Percentiles rank a stretch among this genome's conserved stretches.
phyloP scores from a whole-genome alignment of 1,139 yeast species.

The Pichia sp. region DNA sequence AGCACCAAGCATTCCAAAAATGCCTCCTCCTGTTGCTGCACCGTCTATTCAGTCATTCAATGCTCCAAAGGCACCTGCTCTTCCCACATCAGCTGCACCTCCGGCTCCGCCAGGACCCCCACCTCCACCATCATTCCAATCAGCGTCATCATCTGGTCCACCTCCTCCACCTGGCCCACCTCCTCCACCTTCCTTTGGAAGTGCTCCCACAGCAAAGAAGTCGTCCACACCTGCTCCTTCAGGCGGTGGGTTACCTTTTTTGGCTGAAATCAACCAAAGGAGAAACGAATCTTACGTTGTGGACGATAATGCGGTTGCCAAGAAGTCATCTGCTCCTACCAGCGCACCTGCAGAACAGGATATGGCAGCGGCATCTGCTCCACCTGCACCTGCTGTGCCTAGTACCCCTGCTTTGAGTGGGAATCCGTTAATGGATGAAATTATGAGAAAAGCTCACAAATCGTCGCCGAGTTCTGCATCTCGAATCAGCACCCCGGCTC shows the following conservation, averaged over 20 bases:
- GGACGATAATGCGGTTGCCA: conserved; percentile 19
- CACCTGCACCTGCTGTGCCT: conserved; percentile 1
- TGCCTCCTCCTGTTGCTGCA: conserved; percentile 34
- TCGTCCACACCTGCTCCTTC: conserved; percentile 18
- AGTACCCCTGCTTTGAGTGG: conserved; percentile 11
- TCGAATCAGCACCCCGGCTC: conserved; percentile 2
- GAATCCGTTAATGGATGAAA: conserved; percentile 19
- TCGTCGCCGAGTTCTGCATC: not conserved
- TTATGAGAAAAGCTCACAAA: conserved; percentile 15
- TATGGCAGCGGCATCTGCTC: conserved; percentile 15
- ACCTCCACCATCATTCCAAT: conserved; percentile 13
- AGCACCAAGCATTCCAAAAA: conserved; percentile 35
- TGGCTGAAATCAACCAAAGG: conserved; percentile 53
- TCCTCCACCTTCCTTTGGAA: conserved; percentile 21
- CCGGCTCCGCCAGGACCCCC: conserved; percentile 18
- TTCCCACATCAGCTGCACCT: conserved; percentile 17
- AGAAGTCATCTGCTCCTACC: conserved; percentile 5
- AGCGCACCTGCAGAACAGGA: conserved; percentile 19
- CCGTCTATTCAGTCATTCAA: conserved; percentile 18
- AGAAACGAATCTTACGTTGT: conserved; percentile 50
- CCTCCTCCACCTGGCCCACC: conserved; percentile 13
- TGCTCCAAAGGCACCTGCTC: conserved; percentile 5
- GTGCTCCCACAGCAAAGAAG: not conserved
- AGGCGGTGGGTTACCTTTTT: conserved; percentile 42
- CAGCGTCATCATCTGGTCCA: not conserved